Conservation (phyloP, 768 basidiomycete species). For the Auriscalpium orientale region DNA sequence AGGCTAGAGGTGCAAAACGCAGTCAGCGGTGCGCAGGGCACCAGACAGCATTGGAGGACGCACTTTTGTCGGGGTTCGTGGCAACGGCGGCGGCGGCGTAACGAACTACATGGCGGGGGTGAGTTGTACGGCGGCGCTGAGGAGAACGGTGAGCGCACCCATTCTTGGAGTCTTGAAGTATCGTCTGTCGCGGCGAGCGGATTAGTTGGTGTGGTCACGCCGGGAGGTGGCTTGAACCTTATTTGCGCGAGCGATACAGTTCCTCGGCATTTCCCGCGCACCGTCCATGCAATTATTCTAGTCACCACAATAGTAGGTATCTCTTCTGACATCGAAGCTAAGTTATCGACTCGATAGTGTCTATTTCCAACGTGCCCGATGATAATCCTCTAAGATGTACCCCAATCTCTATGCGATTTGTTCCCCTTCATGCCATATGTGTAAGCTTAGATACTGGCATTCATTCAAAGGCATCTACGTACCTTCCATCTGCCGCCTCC, state of each 20-base stretch:
- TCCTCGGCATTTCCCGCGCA: not conserved
- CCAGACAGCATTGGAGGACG: constrained; percentile 22
- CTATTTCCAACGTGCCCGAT: too few species aligned
- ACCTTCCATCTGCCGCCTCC: too few species aligned
- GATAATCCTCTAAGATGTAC: too few species aligned
- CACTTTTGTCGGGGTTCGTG: constrained; percentile 94
- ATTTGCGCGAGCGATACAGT: constrained; percentile 3
- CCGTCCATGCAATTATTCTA: too few species aligned
- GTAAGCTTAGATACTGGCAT: too few species aligned
- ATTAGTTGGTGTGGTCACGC: not conserved
- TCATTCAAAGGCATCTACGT: too few species aligned
- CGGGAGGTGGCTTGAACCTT: constrained; percentile 13
- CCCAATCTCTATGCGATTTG: too few species aligned
- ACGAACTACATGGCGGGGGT: constrained; percentile 52
- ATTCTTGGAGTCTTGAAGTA: constrained; percentile 30
- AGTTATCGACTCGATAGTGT: too few species aligned
- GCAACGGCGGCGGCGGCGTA: constrained; percentile 86
- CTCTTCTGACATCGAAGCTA: too few species aligned
- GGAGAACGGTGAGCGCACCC: constrained; percentile 22
- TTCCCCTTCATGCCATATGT: too few species aligned
- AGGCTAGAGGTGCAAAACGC: constrained; percentile 41
- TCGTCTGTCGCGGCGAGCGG: not conserved
- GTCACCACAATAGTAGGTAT: too few species aligned
- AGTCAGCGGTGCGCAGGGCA: constrained; percentile 12
- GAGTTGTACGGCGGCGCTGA: constrained; percentile 6